Base-by-base conservation (phyloP, 1,139 yeast genomes). In the Citeromyces siamensis region DNA sequence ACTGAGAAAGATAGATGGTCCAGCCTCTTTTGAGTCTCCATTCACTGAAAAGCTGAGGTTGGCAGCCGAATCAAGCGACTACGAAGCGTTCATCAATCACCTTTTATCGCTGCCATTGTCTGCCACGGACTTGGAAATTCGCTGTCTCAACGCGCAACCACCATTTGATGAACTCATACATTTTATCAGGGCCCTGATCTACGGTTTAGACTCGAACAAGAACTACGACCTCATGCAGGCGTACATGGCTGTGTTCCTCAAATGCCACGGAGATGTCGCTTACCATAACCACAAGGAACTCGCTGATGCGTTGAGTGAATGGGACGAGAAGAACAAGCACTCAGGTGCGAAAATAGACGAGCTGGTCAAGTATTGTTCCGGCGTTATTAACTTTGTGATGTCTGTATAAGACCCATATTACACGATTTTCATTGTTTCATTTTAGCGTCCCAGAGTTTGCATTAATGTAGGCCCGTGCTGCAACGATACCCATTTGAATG, bases 191-290 rank as follows among this genome's bases (percentile, higher is more conserved):
- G 88, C 94, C 0, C 53, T 90, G 46, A 63, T 71, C 4, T 60
- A 56, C 38, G 94, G 90, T 4, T 55, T 82, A 36, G 46, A 53
- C 5, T 44, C 65, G n/a, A 79, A 80, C 42, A 56, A 50, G 19
- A 74, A 88, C 56, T 78, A 67, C 48, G 95, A 85, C 46, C 56
- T 81, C 26, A 64, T 72, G 37, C 80, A 86, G 52, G 94, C 95
- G 0, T 71, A 86, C 57, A 75, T 84, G 68, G 65, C 77, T 14
- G 68, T 85, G 64, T 66, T 86, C 41, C 64, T 85, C 44, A 74
- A 74, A 51, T 70, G 68, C 37, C 98, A 93, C 53, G 90, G 90
- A 17, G 98, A 90, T 55, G 76, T 84, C 5, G 59, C 88, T 20
- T 73, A 76, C 45, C 64, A 29, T 9, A 45, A 41, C 3, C 37